Evolutionary conservation across 2,329 filamentous ascomycete species (phyloP).

Genomic region (Bipolaris zeicola): DNA sequence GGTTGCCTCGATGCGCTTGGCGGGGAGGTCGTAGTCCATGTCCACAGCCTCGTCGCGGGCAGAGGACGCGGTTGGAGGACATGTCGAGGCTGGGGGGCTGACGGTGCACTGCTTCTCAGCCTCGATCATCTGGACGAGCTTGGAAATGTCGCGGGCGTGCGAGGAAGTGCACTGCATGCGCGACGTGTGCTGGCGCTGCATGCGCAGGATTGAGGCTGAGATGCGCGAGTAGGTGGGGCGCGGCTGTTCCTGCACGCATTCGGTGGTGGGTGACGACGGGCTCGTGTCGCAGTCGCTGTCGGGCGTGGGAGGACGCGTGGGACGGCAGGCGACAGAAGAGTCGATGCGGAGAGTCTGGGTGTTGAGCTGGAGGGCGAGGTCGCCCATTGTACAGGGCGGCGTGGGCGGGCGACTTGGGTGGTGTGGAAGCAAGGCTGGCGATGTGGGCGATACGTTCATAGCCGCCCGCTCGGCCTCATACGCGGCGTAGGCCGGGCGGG

Average conservation of each 20-base stretch:
- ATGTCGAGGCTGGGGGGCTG: conserved; percentile 18
- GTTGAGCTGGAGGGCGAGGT: conserved; percentile 43
- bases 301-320: conserved; percentile 31
- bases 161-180: conserved; percentile 49
- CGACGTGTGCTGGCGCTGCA: conserved; percentile 50
- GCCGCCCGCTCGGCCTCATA: conserved; percentile 38
- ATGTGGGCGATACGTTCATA: conserved; percentile 45
- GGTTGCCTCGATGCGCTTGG: conserved; percentile 20
- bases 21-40: conserved; percentile 36
- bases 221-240: conserved; percentile 38
- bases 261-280: too few relatives aligned
- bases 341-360: conserved; percentile 42
- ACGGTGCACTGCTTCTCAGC: conserved; percentile 51
- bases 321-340: conserved; percentile 14
- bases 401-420: conserved; percentile 27
- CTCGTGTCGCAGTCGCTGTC: conserved; percentile 26
- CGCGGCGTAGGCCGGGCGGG: conserved; percentile 34
- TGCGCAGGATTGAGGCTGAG: conserved; percentile 46
- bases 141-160: conserved; percentile 50
- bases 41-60: conserved; percentile 43
- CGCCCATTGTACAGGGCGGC: conserved; percentile 43
- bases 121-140: conserved; percentile 52
- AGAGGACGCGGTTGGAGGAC: conserved; percentile 15
- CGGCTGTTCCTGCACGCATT: too few relatives aligned
- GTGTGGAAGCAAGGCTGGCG: conserved; percentile 18